Evolutionary conservation across 768 basidiomycete genomes (phyloP), one percentile per base, ranked within the genome.

Genomic region (Epithele typhae): DNA sequence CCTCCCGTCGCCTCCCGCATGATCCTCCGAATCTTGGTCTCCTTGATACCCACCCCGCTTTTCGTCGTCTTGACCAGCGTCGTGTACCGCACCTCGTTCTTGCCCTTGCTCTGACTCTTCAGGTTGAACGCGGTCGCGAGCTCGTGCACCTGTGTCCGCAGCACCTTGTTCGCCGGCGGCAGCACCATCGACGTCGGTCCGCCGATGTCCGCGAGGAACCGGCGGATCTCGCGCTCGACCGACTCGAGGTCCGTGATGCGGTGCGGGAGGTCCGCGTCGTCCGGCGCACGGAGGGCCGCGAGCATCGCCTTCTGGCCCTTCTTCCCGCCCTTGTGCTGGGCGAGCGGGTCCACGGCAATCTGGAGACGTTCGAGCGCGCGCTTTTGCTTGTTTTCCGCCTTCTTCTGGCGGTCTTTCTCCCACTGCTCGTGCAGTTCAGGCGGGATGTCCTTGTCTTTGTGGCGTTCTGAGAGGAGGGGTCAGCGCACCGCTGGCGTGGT

Each of bases 401-500:
- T 98, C 69, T 82, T 86, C 42, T 71, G 67, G 2, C 92, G 88
- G 59, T 97, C 94, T 38, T 76, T 76, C 37, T 80, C 77, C 92
- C 92, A 96, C 48, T 81, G 82, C 0, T 67, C 76, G 43, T 70
- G 73, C 7, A 96, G 72, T 5, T 81, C 74, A 1, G 68, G 56
- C 0, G 87, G 78, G 10, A 87, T 55, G 37, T 69, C 66, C 50
- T 70, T 75, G 46, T 71, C 56, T 57, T 82, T 79, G 56, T 78
- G 81, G n/a, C n/a, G n/a, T n/a, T n/a, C n/a, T 24, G n/a, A n/a
- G n/a, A n/a, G n/a, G n/a, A n/a, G n/a, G n/a, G n/a, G n/a, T n/a
- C n/a, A n/a, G n/a, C n/a, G n/a, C n/a, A n/a, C n/a, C n/a, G n/a
- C n/a, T n/a, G n/a, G n/a, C n/a, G n/a, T n/a, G n/a, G n/a, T n/a